Conservation (phyloP, 2,329 filamentous ascomycete species). For the Stagonosporopsis chrysanthemi region DNA sequence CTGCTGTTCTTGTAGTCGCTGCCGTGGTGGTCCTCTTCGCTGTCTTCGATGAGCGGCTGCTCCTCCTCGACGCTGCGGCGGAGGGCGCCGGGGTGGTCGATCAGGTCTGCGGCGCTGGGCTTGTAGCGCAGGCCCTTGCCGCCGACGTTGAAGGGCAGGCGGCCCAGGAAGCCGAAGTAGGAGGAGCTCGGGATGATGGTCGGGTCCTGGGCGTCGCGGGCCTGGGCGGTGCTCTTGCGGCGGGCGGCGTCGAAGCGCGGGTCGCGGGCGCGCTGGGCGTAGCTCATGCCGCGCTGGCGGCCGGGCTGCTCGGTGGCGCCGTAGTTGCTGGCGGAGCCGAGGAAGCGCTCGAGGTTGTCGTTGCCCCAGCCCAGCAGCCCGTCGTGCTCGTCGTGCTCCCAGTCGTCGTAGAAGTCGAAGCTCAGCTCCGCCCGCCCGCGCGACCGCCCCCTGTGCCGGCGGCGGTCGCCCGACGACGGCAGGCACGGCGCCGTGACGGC, state of each 20-base stretch:
- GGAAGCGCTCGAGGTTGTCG: conserved; percentile 84
- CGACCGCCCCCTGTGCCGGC: conserved; percentile 68
- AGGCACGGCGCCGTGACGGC: conserved; percentile 75
- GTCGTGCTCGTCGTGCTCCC: conserved; percentile 74
- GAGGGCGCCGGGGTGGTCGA: conserved; percentile 77
- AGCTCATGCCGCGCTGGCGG: conserved; percentile 85
- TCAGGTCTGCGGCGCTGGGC: conserved; percentile 87
- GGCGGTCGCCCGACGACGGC: conserved; percentile 76
- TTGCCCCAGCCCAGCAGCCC: conserved; percentile 77
- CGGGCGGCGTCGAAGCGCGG: conserved; percentile 42
- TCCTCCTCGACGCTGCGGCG: conserved; percentile 66
- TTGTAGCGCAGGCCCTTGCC: conserved; percentile 82
- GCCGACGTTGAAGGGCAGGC: conserved; percentile 84
- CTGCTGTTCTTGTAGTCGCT: conserved; percentile 1
- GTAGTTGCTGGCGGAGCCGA: conserved; percentile 71
- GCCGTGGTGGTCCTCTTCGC: conserved; percentile 53
- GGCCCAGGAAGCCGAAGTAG: conserved; percentile 82
- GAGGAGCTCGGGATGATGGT: conserved; percentile 90
- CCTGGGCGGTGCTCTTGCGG: conserved; percentile 63
- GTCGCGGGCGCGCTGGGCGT: conserved; percentile 71
- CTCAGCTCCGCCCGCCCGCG: conserved; percentile 76
- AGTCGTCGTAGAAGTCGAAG: conserved; percentile 98
- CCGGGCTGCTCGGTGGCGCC: conserved; percentile 65
- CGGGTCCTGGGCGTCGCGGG: conserved; percentile 68
- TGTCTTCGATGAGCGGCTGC: conserved; percentile 72